These are phyloP conservation scores for Corylus heterophylla DNA, from an alignment of 306 rosid species.

Conservation along the genomic window DNA sequence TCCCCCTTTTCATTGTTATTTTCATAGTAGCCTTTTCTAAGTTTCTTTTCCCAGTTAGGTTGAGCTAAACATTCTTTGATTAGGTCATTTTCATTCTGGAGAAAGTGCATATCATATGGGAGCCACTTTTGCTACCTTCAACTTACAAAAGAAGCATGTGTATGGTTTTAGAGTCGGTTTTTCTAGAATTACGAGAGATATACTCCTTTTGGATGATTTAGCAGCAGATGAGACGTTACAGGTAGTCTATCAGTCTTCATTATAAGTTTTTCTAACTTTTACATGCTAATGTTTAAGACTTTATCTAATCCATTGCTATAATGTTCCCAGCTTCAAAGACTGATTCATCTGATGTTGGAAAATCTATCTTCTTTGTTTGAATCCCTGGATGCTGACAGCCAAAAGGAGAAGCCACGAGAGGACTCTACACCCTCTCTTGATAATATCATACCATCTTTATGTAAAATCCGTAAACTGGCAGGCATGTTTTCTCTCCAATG, in stretches of 20 bases:
- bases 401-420: slow-evolving; percentile 50
- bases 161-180: slow-evolving; percentile 74
- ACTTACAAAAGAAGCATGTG: slow-evolving; percentile 83
- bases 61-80: slow-evolving; percentile 33
- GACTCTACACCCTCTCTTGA: slow-evolving; percentile 45
- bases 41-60: slow-evolving; percentile 11
- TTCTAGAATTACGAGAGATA: slow-evolving; percentile 71
- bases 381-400: slow-evolving; percentile 47
- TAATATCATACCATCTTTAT: slow-evolving; percentile 64
- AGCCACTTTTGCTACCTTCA: slow-evolving; percentile 80
- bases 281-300: slow-evolving; percentile 20
- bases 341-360: slow-evolving; percentile 75
- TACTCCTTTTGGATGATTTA: slow-evolving; percentile 85
- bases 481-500: slow-evolving; percentile 47
- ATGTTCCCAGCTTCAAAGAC: slow-evolving; percentile 68
- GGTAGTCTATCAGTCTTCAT: slow-evolving; percentile 37
- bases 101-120: slow-evolving; percentile 92
- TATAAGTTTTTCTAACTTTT: slow-evolving; percentile 11
- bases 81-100: slow-evolving; percentile 88
- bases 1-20: slow-evolving; percentile 10
- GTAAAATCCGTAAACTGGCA: slow-evolving; percentile 82
- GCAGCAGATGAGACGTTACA: slow-evolving; percentile 95
- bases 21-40: not conserved
- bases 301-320: slow-evolving; percentile 31
- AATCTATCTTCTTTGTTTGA: slow-evolving; percentile 60